These are phyloP conservation scores for Ajuga chamaepitys DNA, from an alignment of 257 asterid genomes.

Conservation along the genomic window DNA sequence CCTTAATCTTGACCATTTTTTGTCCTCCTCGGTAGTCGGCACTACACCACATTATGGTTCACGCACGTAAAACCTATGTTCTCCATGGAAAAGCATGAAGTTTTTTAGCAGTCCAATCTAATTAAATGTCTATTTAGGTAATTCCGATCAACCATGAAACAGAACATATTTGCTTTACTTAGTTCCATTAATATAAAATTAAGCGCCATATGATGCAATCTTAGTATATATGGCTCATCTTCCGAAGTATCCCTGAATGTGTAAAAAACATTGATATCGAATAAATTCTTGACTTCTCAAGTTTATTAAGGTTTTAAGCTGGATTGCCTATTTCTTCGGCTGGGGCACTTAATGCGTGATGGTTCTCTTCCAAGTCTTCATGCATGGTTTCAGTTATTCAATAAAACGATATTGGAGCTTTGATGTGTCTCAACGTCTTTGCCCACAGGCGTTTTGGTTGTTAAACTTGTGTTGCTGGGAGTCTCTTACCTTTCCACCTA, in stretches of 20 bases:
- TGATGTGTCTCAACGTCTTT: too few species aligned
- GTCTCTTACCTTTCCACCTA: too few species aligned
- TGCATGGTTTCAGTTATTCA: slow-evolving; percentile 9
- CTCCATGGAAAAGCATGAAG: not conserved
- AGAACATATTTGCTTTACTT: too few species aligned
- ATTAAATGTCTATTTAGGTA: slow-evolving; percentile 1
- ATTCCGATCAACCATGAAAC: not conserved
- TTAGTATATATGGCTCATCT: not conserved
- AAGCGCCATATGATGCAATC: not conserved
- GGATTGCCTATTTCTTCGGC: not conserved
- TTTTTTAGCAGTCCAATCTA: slow-evolving; percentile 4
- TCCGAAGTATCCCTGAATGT: not conserved
- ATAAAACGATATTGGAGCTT: slow-evolving; percentile 3
- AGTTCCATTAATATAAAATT: too few species aligned
- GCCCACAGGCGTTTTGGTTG: too few species aligned
- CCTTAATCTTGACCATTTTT: not conserved
- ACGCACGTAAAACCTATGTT: not conserved
- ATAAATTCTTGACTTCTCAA: not conserved
- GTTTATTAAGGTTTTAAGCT: not conserved
- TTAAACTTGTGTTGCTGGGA: too few species aligned
- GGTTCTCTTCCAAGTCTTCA: not conserved
- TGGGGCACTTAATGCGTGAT: not conserved
- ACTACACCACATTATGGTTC: not conserved
- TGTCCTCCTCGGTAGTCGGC: not conserved
- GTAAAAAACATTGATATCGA: not conserved